Percentiles rank a stretch among this genome's conserved stretches.
Conservation (phyloP, 805 yeast species). For the Ogataea dorogensis region DNA sequence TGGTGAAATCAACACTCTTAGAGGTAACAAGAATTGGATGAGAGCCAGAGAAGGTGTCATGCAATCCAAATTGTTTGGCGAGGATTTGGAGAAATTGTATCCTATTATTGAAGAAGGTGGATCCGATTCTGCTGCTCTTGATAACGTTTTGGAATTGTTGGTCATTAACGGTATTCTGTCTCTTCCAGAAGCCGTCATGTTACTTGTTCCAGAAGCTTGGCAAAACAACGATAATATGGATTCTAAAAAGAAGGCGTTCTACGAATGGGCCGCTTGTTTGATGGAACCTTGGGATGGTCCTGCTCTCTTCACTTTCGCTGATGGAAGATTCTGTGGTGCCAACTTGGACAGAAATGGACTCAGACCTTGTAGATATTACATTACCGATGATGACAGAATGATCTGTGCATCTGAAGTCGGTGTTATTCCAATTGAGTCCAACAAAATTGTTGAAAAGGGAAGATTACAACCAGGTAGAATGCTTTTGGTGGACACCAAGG, state of each 20-base stretch:
- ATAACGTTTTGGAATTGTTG: conserved; percentile 88
- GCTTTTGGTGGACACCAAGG: conserved; percentile 90
- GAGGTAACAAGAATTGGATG: conserved; percentile 99
- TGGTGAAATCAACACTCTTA: conserved; percentile 95
- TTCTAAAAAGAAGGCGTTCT: conserved; percentile 88
- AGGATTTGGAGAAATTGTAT: conserved; percentile 83
- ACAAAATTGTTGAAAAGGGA: conserved; percentile 82
- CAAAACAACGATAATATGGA: conserved; percentile 86
- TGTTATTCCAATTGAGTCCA: conserved; percentile 86
- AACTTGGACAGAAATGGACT: conserved; percentile 95
- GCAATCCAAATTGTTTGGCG: conserved; percentile 84
- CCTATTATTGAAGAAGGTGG: conserved; percentile 99
- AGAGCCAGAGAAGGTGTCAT: conserved; percentile 97
- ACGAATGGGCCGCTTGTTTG: conserved; percentile 98
- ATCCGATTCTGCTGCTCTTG: conserved; percentile 97
- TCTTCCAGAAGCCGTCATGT: conserved; percentile 95
- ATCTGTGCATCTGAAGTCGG: conserved; percentile 99
- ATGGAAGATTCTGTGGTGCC: conserved; percentile 98
- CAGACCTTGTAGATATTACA: conserved; percentile 96
- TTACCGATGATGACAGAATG: conserved; percentile 91
- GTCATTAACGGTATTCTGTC: conserved; percentile 90
- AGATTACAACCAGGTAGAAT: conserved; percentile 94
- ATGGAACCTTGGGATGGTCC: conserved; percentile 99
- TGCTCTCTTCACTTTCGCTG: conserved; percentile 93
- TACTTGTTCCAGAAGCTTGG: conserved; percentile 98